Conservation (phyloP, 441 rosid genomes). For the Theobroma grandiflorum region DNA sequence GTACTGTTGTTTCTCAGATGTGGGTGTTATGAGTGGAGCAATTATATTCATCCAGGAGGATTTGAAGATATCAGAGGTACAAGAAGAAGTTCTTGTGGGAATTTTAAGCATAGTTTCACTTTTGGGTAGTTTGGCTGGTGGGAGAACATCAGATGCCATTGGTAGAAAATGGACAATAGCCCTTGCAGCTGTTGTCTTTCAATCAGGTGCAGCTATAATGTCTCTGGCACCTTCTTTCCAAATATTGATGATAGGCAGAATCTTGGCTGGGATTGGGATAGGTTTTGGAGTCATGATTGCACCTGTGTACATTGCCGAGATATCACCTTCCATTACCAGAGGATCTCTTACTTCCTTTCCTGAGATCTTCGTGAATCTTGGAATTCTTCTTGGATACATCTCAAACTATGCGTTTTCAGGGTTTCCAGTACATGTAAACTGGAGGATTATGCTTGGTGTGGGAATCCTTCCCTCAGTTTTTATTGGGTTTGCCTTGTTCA, state of each 20-base stretch:
- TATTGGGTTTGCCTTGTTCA: constrained; percentile 42
- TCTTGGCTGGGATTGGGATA: constrained; percentile 43
- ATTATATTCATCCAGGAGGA: constrained; percentile 43
- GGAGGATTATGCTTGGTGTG: constrained; percentile 55
- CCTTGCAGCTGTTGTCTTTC: constrained; percentile 39
- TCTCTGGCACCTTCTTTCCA: constrained; percentile 42
- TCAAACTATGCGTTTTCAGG: constrained; percentile 51
- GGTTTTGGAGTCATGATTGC: constrained; percentile 50
- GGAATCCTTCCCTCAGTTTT: constrained; percentile 52
- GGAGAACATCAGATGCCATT: constrained; percentile 41
- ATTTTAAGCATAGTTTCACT: constrained; percentile 47
- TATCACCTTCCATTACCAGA: constrained; percentile 42
- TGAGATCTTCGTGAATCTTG: constrained; percentile 49
- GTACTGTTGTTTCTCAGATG: constrained; percentile 36
- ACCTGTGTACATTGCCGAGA: constrained; percentile 47
- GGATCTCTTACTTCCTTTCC: constrained; percentile 60
- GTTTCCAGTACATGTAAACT: constrained; percentile 38
- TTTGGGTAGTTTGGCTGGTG: constrained; percentile 44
- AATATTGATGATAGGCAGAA: constrained; percentile 39
- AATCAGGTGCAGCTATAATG: constrained; percentile 43
- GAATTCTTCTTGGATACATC: constrained; percentile 56
- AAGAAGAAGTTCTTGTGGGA: constrained; percentile 46
- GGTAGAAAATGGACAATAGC: constrained; percentile 50
- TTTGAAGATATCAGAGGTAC: constrained; percentile 39
- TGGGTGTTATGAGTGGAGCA: constrained; percentile 52